Percentiles rank a stretch among this genome's conserved stretches.
Evolutionary conservation across 805 yeast species (phyloP).

Genomic region (Lipomyces chichibuensis): DNA sequence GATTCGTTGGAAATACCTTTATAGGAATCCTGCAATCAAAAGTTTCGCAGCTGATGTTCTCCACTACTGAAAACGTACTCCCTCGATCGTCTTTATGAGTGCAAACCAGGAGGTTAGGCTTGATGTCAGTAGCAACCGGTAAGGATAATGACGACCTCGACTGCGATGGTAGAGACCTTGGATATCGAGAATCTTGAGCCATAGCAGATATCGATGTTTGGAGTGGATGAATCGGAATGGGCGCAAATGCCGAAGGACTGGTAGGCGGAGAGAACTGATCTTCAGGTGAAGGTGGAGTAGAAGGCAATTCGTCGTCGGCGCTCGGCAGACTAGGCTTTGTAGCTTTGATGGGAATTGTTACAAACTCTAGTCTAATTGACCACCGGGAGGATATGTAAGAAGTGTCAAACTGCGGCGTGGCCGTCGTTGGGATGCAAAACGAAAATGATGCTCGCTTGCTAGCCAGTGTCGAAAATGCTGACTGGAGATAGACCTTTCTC

Average conservation of each 20-base stretch:
- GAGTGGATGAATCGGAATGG: constrained; percentile 3
- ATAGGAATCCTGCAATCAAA: constrained; percentile 53
- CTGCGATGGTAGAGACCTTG: constrained; percentile 3
- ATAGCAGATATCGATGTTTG: background rate
- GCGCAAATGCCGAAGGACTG: constrained; percentile 6
- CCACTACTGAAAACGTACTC: constrained; percentile 29
- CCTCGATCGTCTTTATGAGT: constrained; percentile 42
- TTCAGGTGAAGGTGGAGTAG: constrained; percentile 2
- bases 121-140: background rate
- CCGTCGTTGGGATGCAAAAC: constrained; percentile 45
- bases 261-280: background rate
- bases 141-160: background rate
- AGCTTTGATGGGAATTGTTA: constrained; percentile 33
- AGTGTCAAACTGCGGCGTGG: constrained; percentile 44
- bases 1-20: constrained; percentile 51
- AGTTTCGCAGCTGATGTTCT: constrained; percentile 35
- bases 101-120: constrained; percentile 42
- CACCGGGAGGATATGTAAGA: constrained; percentile 41
- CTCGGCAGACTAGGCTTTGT: background rate
- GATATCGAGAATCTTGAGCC: constrained; percentile 1
- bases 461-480: constrained; percentile 36
- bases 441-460: constrained; percentile 37
- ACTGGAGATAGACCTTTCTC: constrained; percentile 39
- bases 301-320: background rate
- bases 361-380: constrained; percentile 43